phyloP scores from a whole-genome alignment of 1,284 basidiomycete genomes.

The Ustilago loliicola region DNA sequence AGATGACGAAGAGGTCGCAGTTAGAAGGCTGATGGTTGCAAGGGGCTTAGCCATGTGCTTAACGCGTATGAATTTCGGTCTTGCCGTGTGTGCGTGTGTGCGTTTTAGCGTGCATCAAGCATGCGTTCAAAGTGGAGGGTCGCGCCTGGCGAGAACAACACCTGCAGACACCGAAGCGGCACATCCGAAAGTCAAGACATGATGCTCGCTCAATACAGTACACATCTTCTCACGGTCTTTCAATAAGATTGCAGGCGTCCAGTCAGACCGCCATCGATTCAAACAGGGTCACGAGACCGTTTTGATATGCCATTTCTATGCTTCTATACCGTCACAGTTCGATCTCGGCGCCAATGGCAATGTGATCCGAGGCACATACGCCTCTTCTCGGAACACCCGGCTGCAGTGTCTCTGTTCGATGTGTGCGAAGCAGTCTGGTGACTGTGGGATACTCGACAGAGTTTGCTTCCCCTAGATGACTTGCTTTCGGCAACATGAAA shows the following conservation, averaged over 20 bases:
- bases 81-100: not conserved
- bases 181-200: not conserved
- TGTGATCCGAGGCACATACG: conserved; percentile 88
- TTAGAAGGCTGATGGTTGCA: not conserved
- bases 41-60: not conserved
- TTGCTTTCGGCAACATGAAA: conserved; percentile 74
- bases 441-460: conserved; percentile 72
- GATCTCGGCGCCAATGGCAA: conserved; percentile 76
- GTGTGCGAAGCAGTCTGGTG: conserved; percentile 78
- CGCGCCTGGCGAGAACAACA: conserved; percentile 9
- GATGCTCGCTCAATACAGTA: not conserved
- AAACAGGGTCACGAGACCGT: not conserved
- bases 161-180: not conserved
- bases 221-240: not conserved
- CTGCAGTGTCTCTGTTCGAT: conserved; percentile 76
- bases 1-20: not conserved
- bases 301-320: not conserved
- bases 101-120: not conserved
- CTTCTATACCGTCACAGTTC: conserved; percentile 21
- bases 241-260: not conserved
- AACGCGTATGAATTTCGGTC: not conserved
- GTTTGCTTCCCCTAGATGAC: not conserved
- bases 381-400: conserved; percentile 83
- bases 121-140: conserved; percentile 4
- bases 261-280: too few species aligned